These are phyloP conservation scores for Colletotrichum brevisporum DNA, from an alignment of 2,329 filamentous ascomycete genomes.

Conservation along the genomic window DNA sequence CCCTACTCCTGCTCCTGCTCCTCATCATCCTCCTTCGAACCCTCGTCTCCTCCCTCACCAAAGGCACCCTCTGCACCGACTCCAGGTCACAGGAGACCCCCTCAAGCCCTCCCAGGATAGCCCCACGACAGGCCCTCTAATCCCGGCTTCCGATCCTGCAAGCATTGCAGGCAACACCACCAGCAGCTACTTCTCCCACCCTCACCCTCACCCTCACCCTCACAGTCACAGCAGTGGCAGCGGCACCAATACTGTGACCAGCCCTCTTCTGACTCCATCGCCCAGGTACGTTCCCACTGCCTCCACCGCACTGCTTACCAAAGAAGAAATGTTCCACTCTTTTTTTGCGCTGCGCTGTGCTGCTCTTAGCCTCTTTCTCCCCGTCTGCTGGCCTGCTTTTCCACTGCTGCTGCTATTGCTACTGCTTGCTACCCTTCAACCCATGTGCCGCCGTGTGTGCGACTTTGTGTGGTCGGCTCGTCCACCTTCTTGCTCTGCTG, in stretches of 20 bases:
- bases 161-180: constrained; percentile 42
- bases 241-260: constrained; percentile 27
- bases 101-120: constrained; percentile 55
- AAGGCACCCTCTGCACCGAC: constrained; percentile 39
- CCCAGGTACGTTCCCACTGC: constrained; percentile 38
- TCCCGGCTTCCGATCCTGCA: constrained; percentile 43
- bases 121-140: constrained; percentile 59
- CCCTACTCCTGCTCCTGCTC: constrained; percentile 15
- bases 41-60: constrained; percentile 40
- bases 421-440: too few species aligned
- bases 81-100: constrained; percentile 31
- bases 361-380: constrained; percentile 31
- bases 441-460: background rate
- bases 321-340: constrained; percentile 39
- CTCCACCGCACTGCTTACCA: constrained; percentile 39
- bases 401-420: background rate
- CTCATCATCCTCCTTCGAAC: background rate
- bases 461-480: constrained; percentile 1
- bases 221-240: constrained; percentile 28
- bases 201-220: background rate
- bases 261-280: constrained; percentile 40
- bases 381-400: constrained; percentile 21
- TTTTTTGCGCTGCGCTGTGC: constrained; percentile 25
- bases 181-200: constrained; percentile 4
- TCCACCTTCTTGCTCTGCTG: background rate